Conservation (phyloP, 352 stramenopile species). For the Phytophthora kernoviae region DNA sequence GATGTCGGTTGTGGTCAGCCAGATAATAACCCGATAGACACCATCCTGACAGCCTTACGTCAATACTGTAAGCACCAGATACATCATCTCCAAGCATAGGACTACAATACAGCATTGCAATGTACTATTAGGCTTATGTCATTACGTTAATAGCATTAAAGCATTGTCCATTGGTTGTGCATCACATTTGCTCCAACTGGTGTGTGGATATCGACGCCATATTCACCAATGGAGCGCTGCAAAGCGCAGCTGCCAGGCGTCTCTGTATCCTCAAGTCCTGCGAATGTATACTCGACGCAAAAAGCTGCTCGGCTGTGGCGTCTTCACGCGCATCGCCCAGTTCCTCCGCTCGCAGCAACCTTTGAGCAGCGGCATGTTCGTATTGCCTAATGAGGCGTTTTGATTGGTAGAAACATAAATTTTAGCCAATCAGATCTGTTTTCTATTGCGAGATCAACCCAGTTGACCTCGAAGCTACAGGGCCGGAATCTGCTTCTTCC, state of each 20-base stretch:
- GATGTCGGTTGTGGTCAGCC: too few relatives aligned
- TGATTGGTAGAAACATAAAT: slow-evolving; percentile 15
- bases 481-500: slow-evolving; percentile 9
- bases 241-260: slow-evolving; percentile 40
- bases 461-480: slow-evolving; percentile 12
- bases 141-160: background rate
- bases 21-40: background rate
- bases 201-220: slow-evolving; percentile 38
- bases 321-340: slow-evolving; percentile 16
- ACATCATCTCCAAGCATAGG: slow-evolving; percentile 7
- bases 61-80: background rate
- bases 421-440: background rate
- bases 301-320: slow-evolving; percentile 51
- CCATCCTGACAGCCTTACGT: background rate
- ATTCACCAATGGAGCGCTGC: slow-evolving; percentile 32
- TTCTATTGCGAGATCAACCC: slow-evolving; percentile 3
- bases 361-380: slow-evolving; percentile 50
- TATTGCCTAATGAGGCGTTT: background rate
- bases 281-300: slow-evolving; percentile 56
- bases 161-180: slow-evolving; percentile 4
- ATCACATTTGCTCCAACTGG: slow-evolving; percentile 6
- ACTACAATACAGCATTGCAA: slow-evolving; percentile 13
- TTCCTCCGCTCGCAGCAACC: slow-evolving; percentile 25
- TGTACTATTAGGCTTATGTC: slow-evolving; percentile 2
- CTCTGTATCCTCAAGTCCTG: slow-evolving; percentile 28